Percentiles rank a stretch among this genome's conserved stretches.
Evolutionary conservation across 140 eudicot species (phyloP).

Genomic region (Stevia rebaudiana): DNA sequence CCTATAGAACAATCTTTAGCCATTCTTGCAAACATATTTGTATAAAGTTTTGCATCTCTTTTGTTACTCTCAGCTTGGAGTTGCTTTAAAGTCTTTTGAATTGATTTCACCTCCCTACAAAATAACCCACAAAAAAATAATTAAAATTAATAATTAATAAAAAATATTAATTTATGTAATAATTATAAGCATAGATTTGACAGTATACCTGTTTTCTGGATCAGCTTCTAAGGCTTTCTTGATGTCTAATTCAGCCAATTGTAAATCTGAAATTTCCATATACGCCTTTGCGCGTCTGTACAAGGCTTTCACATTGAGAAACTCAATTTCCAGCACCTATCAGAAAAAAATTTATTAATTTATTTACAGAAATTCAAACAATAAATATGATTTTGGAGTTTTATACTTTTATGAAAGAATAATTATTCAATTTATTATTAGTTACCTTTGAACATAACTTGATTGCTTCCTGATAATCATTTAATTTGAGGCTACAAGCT

Average conservation of each 20-base stretch:
- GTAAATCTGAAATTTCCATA: conserved; percentile 45
- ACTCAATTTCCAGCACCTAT: conserved; percentile 58
- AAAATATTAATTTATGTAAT: not conserved
- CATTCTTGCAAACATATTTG: conserved; percentile 49
- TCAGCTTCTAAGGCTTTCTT: conserved; percentile 69
- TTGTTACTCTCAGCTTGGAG: conserved; percentile 55
- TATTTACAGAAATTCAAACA: not conserved
- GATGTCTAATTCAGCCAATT: conserved; percentile 57
- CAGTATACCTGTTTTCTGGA: conserved; percentile 50
- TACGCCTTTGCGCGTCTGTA: conserved; percentile 68
- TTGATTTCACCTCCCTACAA: conserved; percentile 55
- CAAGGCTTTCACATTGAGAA: conserved; percentile 60
- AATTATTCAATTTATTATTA: not conserved
- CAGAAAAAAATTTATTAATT: not conserved
- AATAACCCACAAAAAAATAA: not conserved
- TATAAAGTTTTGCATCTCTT: conserved; percentile 52
- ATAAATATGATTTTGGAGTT: conserved; percentile 3
- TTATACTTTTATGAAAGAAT: not conserved
- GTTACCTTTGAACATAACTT: conserved; percentile 61
- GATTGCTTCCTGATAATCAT: conserved; percentile 44
- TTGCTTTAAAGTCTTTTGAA: conserved; percentile 48
- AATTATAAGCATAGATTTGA: not conserved
- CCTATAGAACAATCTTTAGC: conserved; percentile 32
- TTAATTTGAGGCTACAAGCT: conserved; percentile 56
- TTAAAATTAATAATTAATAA: not conserved